A percentile compares a stretch with the other conserved stretches of the same genome.
Evolutionary conservation across 1,139 yeast species (phyloP).

Genomic region (Magnusiomyces starmeri): DNA sequence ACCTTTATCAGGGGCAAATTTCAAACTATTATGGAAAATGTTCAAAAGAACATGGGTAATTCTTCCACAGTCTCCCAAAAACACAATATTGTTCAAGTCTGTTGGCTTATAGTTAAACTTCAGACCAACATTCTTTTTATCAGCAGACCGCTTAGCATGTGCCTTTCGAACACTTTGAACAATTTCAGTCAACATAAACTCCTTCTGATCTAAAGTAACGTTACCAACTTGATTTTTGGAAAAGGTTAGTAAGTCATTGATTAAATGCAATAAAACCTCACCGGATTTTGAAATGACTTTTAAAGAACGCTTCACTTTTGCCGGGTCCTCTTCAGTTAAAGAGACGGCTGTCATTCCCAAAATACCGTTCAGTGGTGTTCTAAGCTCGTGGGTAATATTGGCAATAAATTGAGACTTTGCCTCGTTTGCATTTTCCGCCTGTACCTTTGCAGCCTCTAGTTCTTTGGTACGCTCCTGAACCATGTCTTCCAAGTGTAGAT

Average conservation of each 20-base stretch:
- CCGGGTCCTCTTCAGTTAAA: slow-evolving; percentile 68
- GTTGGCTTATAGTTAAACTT: slow-evolving; percentile 50
- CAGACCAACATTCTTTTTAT: slow-evolving; percentile 62
- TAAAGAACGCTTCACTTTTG: slow-evolving; percentile 58
- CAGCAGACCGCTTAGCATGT: slow-evolving; percentile 60
- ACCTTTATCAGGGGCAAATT: slow-evolving; percentile 84
- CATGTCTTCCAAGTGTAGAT: slow-evolving; percentile 76
- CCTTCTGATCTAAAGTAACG: slow-evolving; percentile 73
- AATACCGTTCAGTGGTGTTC: slow-evolving; percentile 94
- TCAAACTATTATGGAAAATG: slow-evolving; percentile 75
- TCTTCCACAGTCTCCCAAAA: slow-evolving; percentile 81
- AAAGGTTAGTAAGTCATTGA: slow-evolving; percentile 82
- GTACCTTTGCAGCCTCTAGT: slow-evolving; percentile 77
- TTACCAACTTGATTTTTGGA: slow-evolving; percentile 84
- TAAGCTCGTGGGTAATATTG: slow-evolving; percentile 86
- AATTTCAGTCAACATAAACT: slow-evolving; percentile 61
- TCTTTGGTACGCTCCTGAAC: slow-evolving; percentile 85
- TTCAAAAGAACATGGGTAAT: slow-evolving; percentile 85
- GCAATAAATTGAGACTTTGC: slow-evolving; percentile 94
- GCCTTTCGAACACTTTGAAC: slow-evolving; percentile 73
- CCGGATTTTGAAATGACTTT: slow-evolving; percentile 82
- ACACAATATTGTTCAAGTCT: slow-evolving; percentile 37
- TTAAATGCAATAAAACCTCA: slow-evolving; percentile 73
- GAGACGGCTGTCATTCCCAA: slow-evolving; percentile 94
- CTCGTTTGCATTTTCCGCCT: slow-evolving; percentile 90